Evolutionary conservation across 768 basidiomycete species (phyloP), one percentile per base, ranked within the genome.

Genomic region (Rhizopogon salebrosus): DNA sequence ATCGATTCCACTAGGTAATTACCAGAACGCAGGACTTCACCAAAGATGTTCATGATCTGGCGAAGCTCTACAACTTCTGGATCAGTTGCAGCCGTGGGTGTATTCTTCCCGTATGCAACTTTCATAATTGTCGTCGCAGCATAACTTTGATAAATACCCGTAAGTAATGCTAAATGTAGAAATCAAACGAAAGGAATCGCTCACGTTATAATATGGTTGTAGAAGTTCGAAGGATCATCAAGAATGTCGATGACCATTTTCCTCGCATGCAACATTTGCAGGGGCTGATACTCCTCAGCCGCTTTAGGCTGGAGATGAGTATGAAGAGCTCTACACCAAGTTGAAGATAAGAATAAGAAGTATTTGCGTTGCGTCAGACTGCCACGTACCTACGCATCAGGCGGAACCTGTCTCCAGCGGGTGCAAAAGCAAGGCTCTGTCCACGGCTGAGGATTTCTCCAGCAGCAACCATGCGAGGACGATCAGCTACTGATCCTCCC

Each of bases 381-480:
- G 59, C n/a, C n/a, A n/a, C 71, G 46, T 54, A 80, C 80, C 74
- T 74, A 39, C 80, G 71, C 71, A 82, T 76, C 61, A 76, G 77
- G 66, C 76, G 79, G 54, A 82, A 75, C 31, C 77, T 63, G 14
- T 79, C 80, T 0, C 80, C 79, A 0, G 72, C 72, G 0, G 72
- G 72, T 4, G 75, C 77, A 14, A 79, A 65, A 18, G 82, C 43
- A 13, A 78, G 64, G 24, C 80, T 62, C 75, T 82, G 78, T 0
- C 80, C 81, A 5, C 81, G 76, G 1, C 72, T 73, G 0, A 82
- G 64, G 0, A 78, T 72, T 52, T 82, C 78, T 0, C 80, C 80
- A 0, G 76, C 80, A 1, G 81, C 72, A 26, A 82, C 76, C 22
- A 65, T 72, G 1, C 64, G 58, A 3, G 81, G 80, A 48, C 80